Evolutionary conservation across 306 rosid species (phyloP).

Genomic region (Vicia villosa): DNA sequence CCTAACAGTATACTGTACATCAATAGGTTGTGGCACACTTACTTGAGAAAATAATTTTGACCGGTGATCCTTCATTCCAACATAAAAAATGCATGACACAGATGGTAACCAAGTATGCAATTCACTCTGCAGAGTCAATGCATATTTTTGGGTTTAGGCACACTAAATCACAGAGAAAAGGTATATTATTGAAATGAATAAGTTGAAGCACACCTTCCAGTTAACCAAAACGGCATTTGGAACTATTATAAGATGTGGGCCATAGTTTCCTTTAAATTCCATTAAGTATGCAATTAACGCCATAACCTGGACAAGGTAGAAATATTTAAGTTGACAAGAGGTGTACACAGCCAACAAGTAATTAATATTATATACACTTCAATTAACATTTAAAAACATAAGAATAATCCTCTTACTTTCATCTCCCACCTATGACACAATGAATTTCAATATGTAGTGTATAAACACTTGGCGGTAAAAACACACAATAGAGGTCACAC

Average conservation of each 20-base stretch:
- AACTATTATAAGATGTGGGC: conserved; percentile 50
- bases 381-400: neutral
- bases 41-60: conserved; percentile 85
- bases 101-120: conserved; percentile 48
- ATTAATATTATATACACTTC: conserved; percentile 22
- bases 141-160: conserved; percentile 17
- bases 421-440: conserved; percentile 25
- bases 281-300: conserved; percentile 48
- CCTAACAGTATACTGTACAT: conserved; percentile 26
- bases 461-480: conserved; percentile 15
- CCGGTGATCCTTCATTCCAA: conserved; percentile 84
- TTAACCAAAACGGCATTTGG: conserved; percentile 49
- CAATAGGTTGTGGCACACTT: conserved; percentile 41
- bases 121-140: conserved; percentile 41
- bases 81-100: conserved; percentile 78
- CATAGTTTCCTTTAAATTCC: conserved; percentile 50
- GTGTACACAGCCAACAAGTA: neutral
- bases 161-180: conserved; percentile 26
- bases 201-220: conserved; percentile 44
- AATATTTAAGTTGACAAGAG: neutral
- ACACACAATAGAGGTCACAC: conserved; percentile 13
- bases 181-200: conserved; percentile 24
- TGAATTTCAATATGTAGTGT: conserved; percentile 22
- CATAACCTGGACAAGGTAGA: conserved; percentile 40
- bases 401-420: conserved; percentile 3